Base-by-base conservation (phyloP, 345 rosid species). In the Sonneratia caseolaris region DNA sequence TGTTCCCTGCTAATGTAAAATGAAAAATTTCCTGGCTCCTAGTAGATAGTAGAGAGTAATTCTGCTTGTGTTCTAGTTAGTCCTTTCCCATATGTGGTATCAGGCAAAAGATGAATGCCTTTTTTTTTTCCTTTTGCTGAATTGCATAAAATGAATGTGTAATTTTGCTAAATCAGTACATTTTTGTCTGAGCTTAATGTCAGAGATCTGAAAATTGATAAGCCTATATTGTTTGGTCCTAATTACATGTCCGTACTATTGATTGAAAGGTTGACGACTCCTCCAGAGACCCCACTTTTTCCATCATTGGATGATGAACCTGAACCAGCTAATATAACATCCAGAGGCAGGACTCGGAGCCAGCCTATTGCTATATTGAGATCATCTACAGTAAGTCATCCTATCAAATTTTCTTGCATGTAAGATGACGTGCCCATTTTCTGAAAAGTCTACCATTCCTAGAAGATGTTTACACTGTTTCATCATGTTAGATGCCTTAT, bases 231-330 rank as follows among this genome's bases (percentile, higher is more conserved):
- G 48, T 36, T 68, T 75, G 73, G 71, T 61, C 69, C 78, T 88
- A 76, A 84, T 72, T 57, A 70, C 75, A 70, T 79, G 71, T 76
- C 37, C 43, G 72, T 79, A 55, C 49, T 85, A 51, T 69, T 78
- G 71, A 78, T 76, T 76, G 82, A 73, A 81, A 95, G 99, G 99
- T 86, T 95, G 74, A 79, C 92, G 85, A 92, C 98, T 81, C 98
- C 99, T 70, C 99, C 99, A 0, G 98, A 95, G 65, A 90, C 99
- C 62, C 99, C 99, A 4, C 97, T 95, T 72, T 95, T 95, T 80
- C 94, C 88, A 72, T 92, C 94, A 1, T 71, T 95, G 92, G 98
- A 95, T 62, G 96, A 95, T 72, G 94, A 89, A 69, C 90, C 90
- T 9, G 84, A 78, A 18, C 78, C 85, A 69, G 83, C 81, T 71